Conservation (phyloP, 1,284 basidiomycete genomes). For the Sanghuangporus baumii region DNA sequence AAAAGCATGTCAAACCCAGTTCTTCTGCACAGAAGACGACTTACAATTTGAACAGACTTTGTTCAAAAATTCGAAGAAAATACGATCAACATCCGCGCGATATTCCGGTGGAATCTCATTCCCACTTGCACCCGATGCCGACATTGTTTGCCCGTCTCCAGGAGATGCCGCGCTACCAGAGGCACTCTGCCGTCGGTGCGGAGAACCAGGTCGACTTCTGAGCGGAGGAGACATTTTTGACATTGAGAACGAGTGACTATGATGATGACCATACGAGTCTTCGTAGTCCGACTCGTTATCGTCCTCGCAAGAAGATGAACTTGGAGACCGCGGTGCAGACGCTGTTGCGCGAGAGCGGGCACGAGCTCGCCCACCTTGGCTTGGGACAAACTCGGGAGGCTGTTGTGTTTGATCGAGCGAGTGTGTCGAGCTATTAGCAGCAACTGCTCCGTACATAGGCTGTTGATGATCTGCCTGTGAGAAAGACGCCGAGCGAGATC, state of each 20-base stretch:
- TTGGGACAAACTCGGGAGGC: conserved; percentile 13
- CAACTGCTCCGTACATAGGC: conserved; percentile 1
- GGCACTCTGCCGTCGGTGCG: conserved; percentile 6
- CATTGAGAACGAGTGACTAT: conserved; percentile 22
- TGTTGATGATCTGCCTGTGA: conserved; percentile 4
- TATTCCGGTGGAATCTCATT: conserved; percentile 81
- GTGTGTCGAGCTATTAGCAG: background rate
- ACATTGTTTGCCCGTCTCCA: conserved; percentile 26
- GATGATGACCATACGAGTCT: conserved; percentile 25
- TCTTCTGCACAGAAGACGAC: conserved; percentile 27
- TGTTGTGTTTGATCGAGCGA: conserved; percentile 7
- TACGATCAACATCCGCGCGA: conserved; percentile 75
- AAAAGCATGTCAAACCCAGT: background rate
- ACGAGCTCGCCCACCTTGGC: conserved; percentile 25
- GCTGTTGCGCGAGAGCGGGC: conserved; percentile 29
- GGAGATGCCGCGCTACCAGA: background rate
- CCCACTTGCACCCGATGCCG: conserved; percentile 33
- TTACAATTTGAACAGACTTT: conserved; percentile 86
- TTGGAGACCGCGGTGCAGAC: conserved; percentile 20
- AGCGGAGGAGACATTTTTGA: conserved; percentile 23
- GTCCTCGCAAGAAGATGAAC: conserved; percentile 33
- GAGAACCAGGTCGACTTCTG: conserved; percentile 14
- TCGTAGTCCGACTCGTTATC: conserved; percentile 36
- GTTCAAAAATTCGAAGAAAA: conserved; percentile 90
- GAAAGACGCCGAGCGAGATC: conserved; percentile 15